Conservation (phyloP, 768 basidiomycete genomes). For the Gymnopilus junonius region DNA sequence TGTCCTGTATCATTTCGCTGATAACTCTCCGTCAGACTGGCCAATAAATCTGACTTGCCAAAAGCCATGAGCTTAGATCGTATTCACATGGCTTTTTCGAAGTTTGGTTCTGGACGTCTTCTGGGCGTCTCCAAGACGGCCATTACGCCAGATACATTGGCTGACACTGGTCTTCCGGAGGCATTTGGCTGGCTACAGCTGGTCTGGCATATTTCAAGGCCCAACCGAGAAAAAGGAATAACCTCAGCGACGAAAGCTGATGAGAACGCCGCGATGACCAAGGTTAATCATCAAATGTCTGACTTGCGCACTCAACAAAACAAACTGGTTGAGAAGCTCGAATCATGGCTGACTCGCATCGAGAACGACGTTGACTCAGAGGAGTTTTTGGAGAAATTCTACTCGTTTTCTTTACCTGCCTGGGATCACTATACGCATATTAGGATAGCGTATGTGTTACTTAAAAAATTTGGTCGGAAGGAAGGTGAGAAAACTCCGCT, state of each 20-base stretch:
- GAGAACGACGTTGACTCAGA: constrained; percentile 31
- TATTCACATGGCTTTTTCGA: constrained; percentile 40
- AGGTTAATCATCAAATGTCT: constrained; percentile 1
- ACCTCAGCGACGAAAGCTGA: not conserved
- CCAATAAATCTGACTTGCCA: constrained; percentile 67
- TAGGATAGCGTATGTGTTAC: constrained; percentile 45
- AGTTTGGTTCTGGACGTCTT: constrained; percentile 32
- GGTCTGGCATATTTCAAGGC: constrained; percentile 31
- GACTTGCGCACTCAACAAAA: constrained; percentile 23
- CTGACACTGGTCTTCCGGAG: constrained; percentile 33
- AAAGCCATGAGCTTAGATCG: constrained; percentile 52
- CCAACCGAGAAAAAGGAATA: not conserved
- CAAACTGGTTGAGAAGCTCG: constrained; percentile 37
- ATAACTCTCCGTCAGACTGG: constrained; percentile 37
- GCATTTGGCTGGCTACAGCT: constrained; percentile 46
- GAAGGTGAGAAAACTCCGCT: constrained; percentile 33
- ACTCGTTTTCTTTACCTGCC: constrained; percentile 34
- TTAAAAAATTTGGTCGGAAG: constrained; percentile 44
- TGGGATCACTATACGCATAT: constrained; percentile 58
- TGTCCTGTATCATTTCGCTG: not conserved
- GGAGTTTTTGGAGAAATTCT: constrained; percentile 40
- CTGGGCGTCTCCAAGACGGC: constrained; percentile 32
- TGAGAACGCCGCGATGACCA: not conserved
- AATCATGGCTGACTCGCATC: constrained; percentile 39
- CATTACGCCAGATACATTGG: constrained; percentile 11